A percentile compares a stretch with the other conserved stretches of the same genome.
phyloP scores from a whole-genome alignment of 768 basidiomycete genomes.

The Suillus luteus region DNA sequence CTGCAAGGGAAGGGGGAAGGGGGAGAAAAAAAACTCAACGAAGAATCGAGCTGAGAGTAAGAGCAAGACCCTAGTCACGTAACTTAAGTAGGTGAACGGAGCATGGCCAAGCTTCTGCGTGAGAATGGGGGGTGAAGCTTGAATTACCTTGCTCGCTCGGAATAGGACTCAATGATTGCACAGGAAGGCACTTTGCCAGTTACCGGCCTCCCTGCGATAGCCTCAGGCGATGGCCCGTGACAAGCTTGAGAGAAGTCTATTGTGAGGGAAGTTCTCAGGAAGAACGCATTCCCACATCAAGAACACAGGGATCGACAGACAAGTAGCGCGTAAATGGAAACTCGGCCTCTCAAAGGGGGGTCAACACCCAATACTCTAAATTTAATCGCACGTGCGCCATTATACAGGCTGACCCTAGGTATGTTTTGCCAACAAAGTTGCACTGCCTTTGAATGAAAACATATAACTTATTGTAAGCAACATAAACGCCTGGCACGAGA shows the following conservation, averaged over 20 bases:
- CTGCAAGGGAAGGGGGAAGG: not conserved
- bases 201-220: no score
- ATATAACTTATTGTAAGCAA: no score
- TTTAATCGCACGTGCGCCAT: no score
- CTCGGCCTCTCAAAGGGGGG: not conserved
- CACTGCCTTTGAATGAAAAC: no score
- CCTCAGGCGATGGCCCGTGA: not conserved
- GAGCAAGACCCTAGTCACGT: conserved; percentile 28
- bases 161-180: conserved; percentile 1
- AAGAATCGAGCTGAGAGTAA: conserved; percentile 12
- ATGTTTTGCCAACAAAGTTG: no score
- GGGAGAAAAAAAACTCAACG: conserved; percentile 1
- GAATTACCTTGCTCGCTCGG: conserved; percentile 7
- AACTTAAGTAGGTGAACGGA: conserved; percentile 14
- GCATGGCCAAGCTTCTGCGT: conserved; percentile 25
- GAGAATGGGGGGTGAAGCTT: conserved; percentile 25
- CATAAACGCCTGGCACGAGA: no score
- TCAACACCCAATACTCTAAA: not conserved
- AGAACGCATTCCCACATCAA: not conserved
- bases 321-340: conserved; percentile 5
- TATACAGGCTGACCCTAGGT: no score
- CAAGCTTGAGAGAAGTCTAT: conserved; percentile 7
- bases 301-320: conserved; percentile 6
- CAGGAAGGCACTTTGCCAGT: not conserved
- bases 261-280: conserved; percentile 5